Conservation (phyloP, 768 basidiomycete genomes). For the Suillus occidentalis region DNA sequence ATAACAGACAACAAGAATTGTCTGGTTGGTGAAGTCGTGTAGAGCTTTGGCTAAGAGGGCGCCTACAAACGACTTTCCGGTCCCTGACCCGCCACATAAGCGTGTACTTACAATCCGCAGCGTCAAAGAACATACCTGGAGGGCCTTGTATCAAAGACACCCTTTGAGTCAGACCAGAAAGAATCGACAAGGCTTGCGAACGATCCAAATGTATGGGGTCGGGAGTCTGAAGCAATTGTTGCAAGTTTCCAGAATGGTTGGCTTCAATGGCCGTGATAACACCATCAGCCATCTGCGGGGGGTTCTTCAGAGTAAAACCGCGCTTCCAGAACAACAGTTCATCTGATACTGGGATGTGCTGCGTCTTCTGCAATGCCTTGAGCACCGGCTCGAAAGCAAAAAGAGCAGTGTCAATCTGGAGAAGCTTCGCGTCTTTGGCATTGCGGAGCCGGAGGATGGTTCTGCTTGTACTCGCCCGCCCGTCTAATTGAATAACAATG, state of each 20-base stretch:
- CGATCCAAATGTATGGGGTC: slow-evolving; percentile 45
- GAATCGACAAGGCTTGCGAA: slow-evolving; percentile 42
- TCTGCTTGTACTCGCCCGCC: slow-evolving; percentile 34
- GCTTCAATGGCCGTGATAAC: slow-evolving; percentile 27
- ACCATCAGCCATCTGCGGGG: not conserved
- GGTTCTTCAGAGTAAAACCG: slow-evolving; percentile 9
- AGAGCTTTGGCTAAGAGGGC: slow-evolving; percentile 55
- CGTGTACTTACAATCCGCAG: not conserved
- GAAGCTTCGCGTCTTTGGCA: slow-evolving; percentile 36
- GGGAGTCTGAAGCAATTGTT: slow-evolving; percentile 31
- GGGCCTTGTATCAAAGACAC: slow-evolving; percentile 65
- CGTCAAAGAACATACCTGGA: slow-evolving; percentile 45
- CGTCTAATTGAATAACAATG: slow-evolving; percentile 51
- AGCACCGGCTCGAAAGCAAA: slow-evolving; percentile 61
- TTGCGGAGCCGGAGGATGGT: slow-evolving; percentile 39
- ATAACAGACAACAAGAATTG: slow-evolving; percentile 61
- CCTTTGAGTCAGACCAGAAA: slow-evolving; percentile 49
- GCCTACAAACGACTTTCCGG: slow-evolving; percentile 67
- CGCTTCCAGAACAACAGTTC: slow-evolving; percentile 53
- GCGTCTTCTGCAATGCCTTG: slow-evolving; percentile 47
- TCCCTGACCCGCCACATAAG: slow-evolving; percentile 38
- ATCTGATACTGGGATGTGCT: slow-evolving; percentile 39
- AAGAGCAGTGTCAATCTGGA: slow-evolving; percentile 57
- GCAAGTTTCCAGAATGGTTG: slow-evolving; percentile 39
- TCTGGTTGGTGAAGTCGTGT: slow-evolving; percentile 42